Conservation (phyloP, 1,284 basidiomycete genomes). For the Sphaerobolus stellatus region DNA sequence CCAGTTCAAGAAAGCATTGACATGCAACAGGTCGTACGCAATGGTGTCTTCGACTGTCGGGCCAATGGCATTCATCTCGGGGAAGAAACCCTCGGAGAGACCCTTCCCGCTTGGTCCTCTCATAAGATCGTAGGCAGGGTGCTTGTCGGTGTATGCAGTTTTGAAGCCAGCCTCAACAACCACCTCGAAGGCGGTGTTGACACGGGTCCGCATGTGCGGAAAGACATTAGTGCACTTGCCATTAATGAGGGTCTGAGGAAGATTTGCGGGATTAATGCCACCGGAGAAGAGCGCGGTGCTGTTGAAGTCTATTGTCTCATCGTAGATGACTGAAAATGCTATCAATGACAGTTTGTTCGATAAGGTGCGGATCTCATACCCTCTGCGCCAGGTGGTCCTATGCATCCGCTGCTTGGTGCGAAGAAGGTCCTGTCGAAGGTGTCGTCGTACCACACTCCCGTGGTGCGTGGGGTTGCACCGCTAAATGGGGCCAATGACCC, state of each 20-base stretch:
- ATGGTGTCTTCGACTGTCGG: background rate
- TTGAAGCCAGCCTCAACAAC: background rate
- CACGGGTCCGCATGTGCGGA: background rate
- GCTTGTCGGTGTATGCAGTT: slow-evolving; percentile 5
- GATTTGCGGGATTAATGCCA: background rate
- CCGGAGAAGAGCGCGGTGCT: background rate
- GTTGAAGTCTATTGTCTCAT: background rate
- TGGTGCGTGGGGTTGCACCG: background rate
- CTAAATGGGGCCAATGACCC: background rate
- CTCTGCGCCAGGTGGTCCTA: too few species aligned
- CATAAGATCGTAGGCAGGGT: slow-evolving; percentile 3
- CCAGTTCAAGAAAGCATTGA: slow-evolving; percentile 2
- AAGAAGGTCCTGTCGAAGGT: background rate
- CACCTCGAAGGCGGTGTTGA: background rate
- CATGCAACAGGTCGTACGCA: background rate
- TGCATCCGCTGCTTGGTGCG: too few species aligned
- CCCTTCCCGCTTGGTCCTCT: background rate
- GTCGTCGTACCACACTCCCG: slow-evolving; percentile 3
- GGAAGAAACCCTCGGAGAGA: slow-evolving; percentile 1
- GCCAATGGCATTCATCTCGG: background rate
- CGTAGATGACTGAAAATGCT: background rate
- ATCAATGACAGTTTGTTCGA: too few species aligned
- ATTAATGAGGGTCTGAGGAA: background rate
- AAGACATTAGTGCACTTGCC: background rate
- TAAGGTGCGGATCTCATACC: too few species aligned